Evolutionary conservation across 768 basidiomycete species (phyloP).

Genomic region (Sutorius australiensis): DNA sequence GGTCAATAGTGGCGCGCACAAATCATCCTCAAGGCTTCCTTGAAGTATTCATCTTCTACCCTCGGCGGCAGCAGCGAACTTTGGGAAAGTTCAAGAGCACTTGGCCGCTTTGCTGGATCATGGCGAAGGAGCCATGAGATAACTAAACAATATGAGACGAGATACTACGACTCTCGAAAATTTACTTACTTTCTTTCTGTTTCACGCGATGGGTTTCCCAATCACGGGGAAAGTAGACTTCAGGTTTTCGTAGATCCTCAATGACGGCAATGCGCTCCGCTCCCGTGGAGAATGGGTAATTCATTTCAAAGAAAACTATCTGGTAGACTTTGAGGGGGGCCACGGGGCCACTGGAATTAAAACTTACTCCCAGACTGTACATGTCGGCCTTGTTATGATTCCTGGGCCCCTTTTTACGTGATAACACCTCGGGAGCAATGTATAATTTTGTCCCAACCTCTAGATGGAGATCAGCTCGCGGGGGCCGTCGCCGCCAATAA

Average conservation of each 20-base stretch:
- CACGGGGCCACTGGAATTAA: background rate
- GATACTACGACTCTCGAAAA: background rate
- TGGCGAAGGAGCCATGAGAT: constrained; percentile 81
- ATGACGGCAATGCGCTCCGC: constrained; percentile 83
- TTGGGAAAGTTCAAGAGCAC: constrained; percentile 78
- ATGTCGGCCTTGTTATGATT: constrained; percentile 90
- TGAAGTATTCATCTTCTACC: constrained; percentile 84
- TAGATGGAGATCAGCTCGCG: constrained; percentile 24
- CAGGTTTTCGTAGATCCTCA: constrained; percentile 68
- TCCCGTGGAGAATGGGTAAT: constrained; percentile 74
- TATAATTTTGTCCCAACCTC: constrained; percentile 91
- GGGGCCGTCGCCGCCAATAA: background rate
- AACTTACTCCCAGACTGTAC: constrained; percentile 84
- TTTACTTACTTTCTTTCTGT: constrained; percentile 64
- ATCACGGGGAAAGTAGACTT: constrained; percentile 68
- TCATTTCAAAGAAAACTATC: constrained; percentile 99
- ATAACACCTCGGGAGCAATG: constrained; percentile 88
- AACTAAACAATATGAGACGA: constrained; percentile 40
- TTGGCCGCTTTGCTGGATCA: constrained; percentile 72
- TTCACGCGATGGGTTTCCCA: constrained; percentile 64
- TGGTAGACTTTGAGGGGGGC: constrained; percentile 26
- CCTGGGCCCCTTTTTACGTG: constrained; percentile 54
- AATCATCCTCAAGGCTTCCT: constrained; percentile 72
- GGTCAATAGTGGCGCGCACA: constrained; percentile 38
- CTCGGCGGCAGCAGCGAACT: constrained; percentile 71